phyloP scores from a whole-genome alignment of 305 asterid species.

The Solanum hybrid region DNA sequence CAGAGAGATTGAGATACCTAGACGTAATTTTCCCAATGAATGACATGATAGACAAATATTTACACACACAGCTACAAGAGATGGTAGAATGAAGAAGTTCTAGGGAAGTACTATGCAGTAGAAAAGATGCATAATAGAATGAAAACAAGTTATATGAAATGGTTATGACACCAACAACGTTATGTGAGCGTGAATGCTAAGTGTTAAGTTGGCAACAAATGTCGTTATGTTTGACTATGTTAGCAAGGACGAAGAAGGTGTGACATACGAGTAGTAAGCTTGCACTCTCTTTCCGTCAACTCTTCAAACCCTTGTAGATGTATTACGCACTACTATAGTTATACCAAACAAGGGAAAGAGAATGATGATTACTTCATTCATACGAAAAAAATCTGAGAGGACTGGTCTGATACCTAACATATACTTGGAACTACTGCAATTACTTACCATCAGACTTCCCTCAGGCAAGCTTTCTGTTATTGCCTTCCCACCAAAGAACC shows the following conservation, averaged over 20 bases:
- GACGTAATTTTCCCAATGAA: neutral
- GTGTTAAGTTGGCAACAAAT: neutral
- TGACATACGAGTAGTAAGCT: neutral
- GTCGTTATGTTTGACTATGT: neutral
- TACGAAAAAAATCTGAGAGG: neutral
- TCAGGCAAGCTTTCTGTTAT: slow-evolving; percentile 27
- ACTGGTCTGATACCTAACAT: neutral
- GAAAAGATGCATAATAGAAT: neutral
- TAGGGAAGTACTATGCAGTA: neutral
- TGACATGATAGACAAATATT: neutral
- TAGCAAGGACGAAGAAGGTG: neutral
- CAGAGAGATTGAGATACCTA: neutral
- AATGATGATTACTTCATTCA: neutral
- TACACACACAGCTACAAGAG: neutral
- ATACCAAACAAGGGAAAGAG: neutral
- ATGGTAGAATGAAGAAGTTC: neutral
- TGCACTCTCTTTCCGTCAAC: neutral
- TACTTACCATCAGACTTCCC: slow-evolving; percentile 29
- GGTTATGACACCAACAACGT: neutral
- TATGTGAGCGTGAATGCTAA: neutral
- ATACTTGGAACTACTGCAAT: neutral
- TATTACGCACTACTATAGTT: neutral
- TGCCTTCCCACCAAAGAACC: slow-evolving; percentile 50
- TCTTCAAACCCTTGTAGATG: neutral
- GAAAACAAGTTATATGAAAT: neutral